phyloP scores from a whole-genome alignment of 139 green algal genomes.

The Coelastrella sp. region DNA sequence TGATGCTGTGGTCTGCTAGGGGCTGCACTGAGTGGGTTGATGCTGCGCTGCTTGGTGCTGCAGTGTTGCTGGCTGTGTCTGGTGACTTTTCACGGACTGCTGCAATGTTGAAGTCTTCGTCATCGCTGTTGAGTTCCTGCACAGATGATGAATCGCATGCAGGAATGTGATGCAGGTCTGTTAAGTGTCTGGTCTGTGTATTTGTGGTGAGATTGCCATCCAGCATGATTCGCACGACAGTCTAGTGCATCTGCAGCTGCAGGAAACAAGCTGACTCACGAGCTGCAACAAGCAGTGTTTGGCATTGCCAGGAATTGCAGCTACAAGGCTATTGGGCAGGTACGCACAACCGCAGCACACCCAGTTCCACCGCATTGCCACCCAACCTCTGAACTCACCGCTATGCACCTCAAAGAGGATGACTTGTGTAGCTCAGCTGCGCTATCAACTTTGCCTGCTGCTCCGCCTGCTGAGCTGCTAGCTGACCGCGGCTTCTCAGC shows the following conservation, averaged over 20 bases:
- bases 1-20: conserved; percentile 22
- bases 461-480: neutral
- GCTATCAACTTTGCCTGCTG: conserved; percentile 2
- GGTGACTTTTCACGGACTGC: neutral
- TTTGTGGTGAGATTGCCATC: neutral
- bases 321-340: neutral
- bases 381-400: neutral
- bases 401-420: conserved; percentile 5
- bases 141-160: neutral
- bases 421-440: conserved; percentile 27
- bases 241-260: neutral
- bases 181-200: neutral
- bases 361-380: neutral
- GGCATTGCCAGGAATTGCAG: too few species aligned
- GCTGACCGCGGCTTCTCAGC: neutral
- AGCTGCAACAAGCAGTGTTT: neutral
- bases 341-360: neutral
- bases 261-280: neutral
- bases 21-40: conserved; percentile 12
- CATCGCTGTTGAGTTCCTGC: conserved; percentile 38
- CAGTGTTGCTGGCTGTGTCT: neutral
- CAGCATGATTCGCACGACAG: neutral
- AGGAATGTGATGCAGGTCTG: neutral
- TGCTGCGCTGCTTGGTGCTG: conserved; percentile 19
- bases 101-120: conserved; percentile 18